Evolutionary conservation across 2,329 filamentous ascomycete genomes (phyloP), one percentile per base, ranked within the genome.

Genomic region (Diaporthe amygdali): DNA sequence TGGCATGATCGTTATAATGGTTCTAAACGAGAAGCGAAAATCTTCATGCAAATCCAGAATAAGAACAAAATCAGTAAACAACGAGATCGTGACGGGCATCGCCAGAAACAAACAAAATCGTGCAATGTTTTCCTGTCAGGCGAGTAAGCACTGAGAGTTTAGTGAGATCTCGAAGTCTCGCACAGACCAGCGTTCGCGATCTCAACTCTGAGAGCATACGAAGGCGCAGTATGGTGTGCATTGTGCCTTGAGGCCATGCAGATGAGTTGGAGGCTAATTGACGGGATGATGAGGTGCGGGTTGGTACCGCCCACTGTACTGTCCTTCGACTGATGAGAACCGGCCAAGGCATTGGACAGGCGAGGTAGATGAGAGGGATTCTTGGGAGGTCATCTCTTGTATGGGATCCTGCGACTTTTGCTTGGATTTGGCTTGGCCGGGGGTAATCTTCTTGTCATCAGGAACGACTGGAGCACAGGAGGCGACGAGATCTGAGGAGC

Each of bases 151-250:
- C 9, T 34, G 6, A 17, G 17, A 17, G 32, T 56, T 39, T 63
- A 12, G 44, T 32, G 20, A 34, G 39, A 63, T 63, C 56, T 47
- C 44, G 17, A 47, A 47, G 41, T 63, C 27, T 63, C 59, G 59
- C 59, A 63, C 59, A 47, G 59, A 63, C 59, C 59, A 63, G 41
- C 59, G 22, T 30, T 46, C 59, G n/a, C 17, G 39, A 63, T 63
- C 59, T 63, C 59, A 47, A 47, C 25, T 34, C 6, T 22, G 55
- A 46, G 56, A 10, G 22, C 6, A 5, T 59, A 37, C n/a, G 6
- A 39, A 14, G 37, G 22, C 22, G 6, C n/a, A 1, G n/a, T 25
- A 41, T 30, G n/a, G 59, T 20, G 47, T 63, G 59, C 41, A 63
- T 37, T 41, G 22, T 47, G 25, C 20, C n/a, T n/a, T 34, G 56